These are phyloP conservation scores for Bruguiera sexangula DNA, from an alignment of 345 rosid genomes.

Conservation along the genomic window DNA sequence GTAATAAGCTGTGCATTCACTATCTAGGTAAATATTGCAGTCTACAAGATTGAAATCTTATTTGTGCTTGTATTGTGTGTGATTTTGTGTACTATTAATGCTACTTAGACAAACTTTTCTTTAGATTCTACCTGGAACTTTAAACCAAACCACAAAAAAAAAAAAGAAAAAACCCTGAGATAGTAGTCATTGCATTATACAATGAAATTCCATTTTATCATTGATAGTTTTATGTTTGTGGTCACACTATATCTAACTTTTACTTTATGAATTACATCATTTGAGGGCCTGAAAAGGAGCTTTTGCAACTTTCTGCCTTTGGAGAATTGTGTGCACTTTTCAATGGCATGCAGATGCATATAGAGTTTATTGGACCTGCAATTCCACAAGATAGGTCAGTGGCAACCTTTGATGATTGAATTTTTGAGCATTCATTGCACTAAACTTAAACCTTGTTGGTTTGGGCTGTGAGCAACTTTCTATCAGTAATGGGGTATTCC, in stretches of 20 bases:
- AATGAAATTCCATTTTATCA: background rate
- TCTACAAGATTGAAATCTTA: background rate
- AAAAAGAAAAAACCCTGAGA: too few relatives aligned
- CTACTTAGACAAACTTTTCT: too few relatives aligned
- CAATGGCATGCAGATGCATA: constrained; percentile 51
- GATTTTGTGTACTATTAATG: background rate
- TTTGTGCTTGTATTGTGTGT: constrained; percentile 5
- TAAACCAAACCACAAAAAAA: too few relatives aligned
- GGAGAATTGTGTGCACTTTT: constrained; percentile 79
- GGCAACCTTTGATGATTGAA: constrained; percentile 4
- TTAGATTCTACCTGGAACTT: too few relatives aligned
- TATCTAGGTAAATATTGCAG: constrained; percentile 59
- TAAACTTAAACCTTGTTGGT: background rate
- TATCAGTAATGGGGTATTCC: too few relatives aligned
- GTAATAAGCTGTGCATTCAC: constrained; percentile 59
- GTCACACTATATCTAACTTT: background rate
- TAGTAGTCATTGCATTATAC: background rate
- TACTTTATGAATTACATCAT: constrained; percentile 27
- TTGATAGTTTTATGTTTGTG: background rate
- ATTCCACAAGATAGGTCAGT: constrained; percentile 66
- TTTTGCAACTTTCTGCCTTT: constrained; percentile 72
- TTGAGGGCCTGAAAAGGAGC: constrained; percentile 93
- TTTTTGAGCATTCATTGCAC: constrained; percentile 4
- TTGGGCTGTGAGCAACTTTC: too few relatives aligned
- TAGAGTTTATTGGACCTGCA: constrained; percentile 80